phyloP scores from a whole-genome alignment of 2,329 filamentous ascomycete species.

The Talaromyces sp. region DNA sequence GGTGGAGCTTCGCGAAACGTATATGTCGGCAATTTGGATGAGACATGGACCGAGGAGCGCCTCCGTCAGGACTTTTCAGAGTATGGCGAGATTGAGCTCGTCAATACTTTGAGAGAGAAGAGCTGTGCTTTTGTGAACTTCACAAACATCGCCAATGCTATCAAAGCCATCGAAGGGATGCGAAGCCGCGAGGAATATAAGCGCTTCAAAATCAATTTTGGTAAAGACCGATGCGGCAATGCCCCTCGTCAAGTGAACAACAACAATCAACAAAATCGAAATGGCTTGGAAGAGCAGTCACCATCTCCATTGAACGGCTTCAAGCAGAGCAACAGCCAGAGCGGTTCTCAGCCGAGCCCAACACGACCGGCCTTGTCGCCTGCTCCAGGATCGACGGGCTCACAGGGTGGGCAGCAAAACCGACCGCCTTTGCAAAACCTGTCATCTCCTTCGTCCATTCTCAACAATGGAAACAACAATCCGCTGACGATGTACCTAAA shows the following conservation, averaged over 20 bases:
- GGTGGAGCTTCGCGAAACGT: conserved; percentile 98
- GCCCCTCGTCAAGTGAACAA: conserved; percentile 80
- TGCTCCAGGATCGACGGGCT: conserved; percentile 54
- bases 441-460: conserved; percentile 64
- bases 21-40: conserved; percentile 95
- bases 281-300: conserved; percentile 55
- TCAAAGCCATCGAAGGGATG: conserved; percentile 97
- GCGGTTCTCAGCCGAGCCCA: conserved; percentile 58
- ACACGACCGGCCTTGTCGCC: conserved; percentile 53
- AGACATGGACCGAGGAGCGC: conserved; percentile 95
- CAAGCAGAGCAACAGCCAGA: conserved; percentile 53
- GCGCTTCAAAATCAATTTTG: conserved; percentile 99
- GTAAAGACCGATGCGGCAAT: conserved; percentile 97
- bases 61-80: conserved; percentile 95
- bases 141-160: conserved; percentile 98
- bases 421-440: conserved; percentile 55
- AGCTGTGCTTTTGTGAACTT: conserved; percentile 99
- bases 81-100: conserved; percentile 94
- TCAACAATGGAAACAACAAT: conserved; percentile 78
- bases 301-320: conserved; percentile 56
- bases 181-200: conserved; percentile 94
- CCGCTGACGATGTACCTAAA: conserved; percentile 91
- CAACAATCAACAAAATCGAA: conserved; percentile 51
- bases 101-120: conserved; percentile 96
- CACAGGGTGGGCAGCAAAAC: conserved; percentile 54